A percentile compares a stretch with the other conserved stretches of the same genome.
phyloP scores from a whole-genome alignment of 257 asterid genomes.

The Solanum ossicruentum region DNA sequence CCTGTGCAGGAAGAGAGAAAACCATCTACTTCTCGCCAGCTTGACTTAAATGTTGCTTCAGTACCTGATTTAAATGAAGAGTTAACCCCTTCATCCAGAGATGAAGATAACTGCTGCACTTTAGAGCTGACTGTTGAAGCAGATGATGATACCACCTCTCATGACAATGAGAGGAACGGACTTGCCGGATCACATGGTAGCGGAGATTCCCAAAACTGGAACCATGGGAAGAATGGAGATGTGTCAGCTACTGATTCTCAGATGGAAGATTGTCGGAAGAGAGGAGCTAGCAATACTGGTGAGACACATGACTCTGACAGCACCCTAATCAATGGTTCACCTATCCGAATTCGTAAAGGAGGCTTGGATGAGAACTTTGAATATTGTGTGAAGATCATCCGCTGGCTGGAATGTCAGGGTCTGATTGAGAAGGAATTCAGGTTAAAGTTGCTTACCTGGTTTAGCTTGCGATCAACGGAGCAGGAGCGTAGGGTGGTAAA shows the following conservation, averaged over 20 bases:
- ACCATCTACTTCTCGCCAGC: conserved; percentile 52
- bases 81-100: conserved; percentile 60
- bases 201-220: conserved; percentile 38
- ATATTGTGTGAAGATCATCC: conserved; percentile 70
- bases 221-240: conserved; percentile 34
- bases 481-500: conserved; percentile 88
- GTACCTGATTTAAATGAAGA: conserved; percentile 85
- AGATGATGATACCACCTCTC: conserved; percentile 54
- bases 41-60: conserved; percentile 66
- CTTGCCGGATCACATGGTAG: conserved; percentile 37
- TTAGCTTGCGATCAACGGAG: conserved; percentile 76
- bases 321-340: conserved; percentile 76
- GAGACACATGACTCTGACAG: conserved; percentile 81
- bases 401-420: conserved; percentile 91
- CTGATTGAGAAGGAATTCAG: conserved; percentile 64
- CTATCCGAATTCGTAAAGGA: conserved; percentile 27
- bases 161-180: conserved; percentile 33
- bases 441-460: conserved; percentile 83
- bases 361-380: conserved; percentile 75
- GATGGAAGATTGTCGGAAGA: conserved; percentile 38
- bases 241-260: conserved; percentile 49
- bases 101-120: conserved; percentile 47
- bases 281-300: conserved; percentile 31
- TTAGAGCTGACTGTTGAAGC: conserved; percentile 38
- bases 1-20: conserved; percentile 20